Evolutionary conservation across 768 basidiomycete species (phyloP).

Genomic region (Boletus tomentosulus): DNA sequence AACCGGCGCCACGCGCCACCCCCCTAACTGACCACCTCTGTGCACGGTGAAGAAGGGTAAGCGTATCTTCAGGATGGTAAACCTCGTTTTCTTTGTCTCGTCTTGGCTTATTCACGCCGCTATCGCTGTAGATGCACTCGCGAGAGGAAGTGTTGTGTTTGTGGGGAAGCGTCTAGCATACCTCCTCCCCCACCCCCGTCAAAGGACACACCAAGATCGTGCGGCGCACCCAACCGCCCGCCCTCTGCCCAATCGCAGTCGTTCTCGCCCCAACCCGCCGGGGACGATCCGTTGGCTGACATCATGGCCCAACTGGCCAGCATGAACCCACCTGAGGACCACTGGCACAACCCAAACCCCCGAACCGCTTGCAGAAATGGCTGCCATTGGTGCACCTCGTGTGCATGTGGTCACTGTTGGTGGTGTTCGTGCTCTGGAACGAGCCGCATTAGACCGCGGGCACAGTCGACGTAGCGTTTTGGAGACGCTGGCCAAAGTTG

Average conservation of each 20-base stretch:
- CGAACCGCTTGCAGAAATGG: conserved; percentile 52
- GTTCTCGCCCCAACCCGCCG: background rate
- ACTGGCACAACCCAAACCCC: conserved; percentile 25
- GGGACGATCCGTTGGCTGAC: conserved; percentile 46
- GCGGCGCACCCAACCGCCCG: conserved; percentile 30
- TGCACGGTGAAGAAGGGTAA: conserved; percentile 65
- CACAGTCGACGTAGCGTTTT: conserved; percentile 34
- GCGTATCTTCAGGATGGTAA: conserved; percentile 49
- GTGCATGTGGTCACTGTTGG: conserved; percentile 59
- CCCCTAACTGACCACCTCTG: conserved; percentile 56
- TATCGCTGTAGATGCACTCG: conserved; percentile 8
- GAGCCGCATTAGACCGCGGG: conserved; percentile 50
- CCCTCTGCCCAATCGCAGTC: conserved; percentile 16
- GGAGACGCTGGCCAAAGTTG: conserved; percentile 65
- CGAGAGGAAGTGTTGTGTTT: conserved; percentile 25
- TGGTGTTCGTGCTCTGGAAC: conserved; percentile 62
- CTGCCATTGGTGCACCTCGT: conserved; percentile 64
- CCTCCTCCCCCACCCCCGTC: conserved; percentile 23
- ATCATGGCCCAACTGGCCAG: conserved; percentile 33
- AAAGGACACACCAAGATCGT: conserved; percentile 24
- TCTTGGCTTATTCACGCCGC: background rate
- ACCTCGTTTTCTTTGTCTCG: background rate
- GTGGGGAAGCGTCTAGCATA: conserved; percentile 35
- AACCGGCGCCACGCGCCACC: no score
- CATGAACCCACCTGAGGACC: conserved; percentile 18